Evolutionary conservation across 139 green algal species (phyloP).

Genomic region (Nannochloris sp.): DNA sequence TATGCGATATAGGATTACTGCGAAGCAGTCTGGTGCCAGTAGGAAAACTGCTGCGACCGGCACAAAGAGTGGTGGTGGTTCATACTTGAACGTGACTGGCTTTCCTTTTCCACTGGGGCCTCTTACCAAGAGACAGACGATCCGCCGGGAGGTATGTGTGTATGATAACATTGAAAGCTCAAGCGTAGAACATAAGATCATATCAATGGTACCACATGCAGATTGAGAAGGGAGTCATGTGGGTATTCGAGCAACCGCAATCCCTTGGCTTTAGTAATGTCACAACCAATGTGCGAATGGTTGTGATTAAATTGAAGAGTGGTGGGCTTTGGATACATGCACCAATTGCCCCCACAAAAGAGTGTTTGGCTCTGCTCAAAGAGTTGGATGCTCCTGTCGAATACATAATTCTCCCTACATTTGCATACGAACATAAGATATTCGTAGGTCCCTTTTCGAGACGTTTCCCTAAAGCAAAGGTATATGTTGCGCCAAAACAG

Average conservation of each 20-base stretch:
- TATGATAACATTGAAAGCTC: no score
- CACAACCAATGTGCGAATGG: conserved; percentile 77
- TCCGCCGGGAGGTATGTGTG: conserved; percentile 24
- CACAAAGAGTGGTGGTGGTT: conserved; percentile 7
- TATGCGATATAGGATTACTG: not conserved
- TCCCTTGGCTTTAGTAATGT: conserved; percentile 58
- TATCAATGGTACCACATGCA: conserved; percentile 12
- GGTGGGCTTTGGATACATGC: conserved; percentile 79
- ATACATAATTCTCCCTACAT: conserved; percentile 80
- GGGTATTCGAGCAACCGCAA: conserved; percentile 84
- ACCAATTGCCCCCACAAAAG: conserved; percentile 72
- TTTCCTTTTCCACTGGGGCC: conserved; percentile 84
- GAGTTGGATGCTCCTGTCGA: conserved; percentile 66
- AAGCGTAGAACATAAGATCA: no score
- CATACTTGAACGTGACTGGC: conserved; percentile 56
- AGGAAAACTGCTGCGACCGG: not conserved
- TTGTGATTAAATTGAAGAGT: conserved; percentile 64
- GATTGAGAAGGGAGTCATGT: conserved; percentile 60
- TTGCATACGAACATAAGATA: conserved; percentile 90
- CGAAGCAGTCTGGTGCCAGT: not conserved
- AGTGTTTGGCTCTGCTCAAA: conserved; percentile 32
- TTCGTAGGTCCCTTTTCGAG: conserved; percentile 78
- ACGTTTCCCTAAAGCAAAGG: conserved; percentile 70
- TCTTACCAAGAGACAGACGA: conserved; percentile 39
- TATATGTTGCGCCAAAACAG: conserved; percentile 52